Base-by-base conservation (phyloP, 345 rosid species). In the Eucalyptus sp. region DNA sequence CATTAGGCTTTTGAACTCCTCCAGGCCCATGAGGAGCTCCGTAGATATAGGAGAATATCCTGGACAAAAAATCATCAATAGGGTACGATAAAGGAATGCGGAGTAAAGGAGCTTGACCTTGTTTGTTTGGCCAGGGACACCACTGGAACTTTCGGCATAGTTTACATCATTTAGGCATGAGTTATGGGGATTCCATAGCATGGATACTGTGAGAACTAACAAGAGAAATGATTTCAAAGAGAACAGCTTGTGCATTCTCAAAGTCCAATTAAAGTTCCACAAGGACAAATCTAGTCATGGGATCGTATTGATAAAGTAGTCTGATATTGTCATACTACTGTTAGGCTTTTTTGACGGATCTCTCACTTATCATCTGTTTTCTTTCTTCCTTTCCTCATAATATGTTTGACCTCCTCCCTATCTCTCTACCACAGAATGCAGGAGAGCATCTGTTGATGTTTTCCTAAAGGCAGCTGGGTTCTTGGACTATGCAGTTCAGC, bases 381-480 rank as follows among this genome's bases (percentile, higher is more conserved):
- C 83, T 76, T 71, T 76, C 48, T 76, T 76, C 83, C 48, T 76
- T 41, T 76, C 27, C 83, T 37, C 15, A 6, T 37, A 76, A 27
- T 76, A 76, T 37, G 48, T 76, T 37, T 76, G 83, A 37, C 46
- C 83, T 76, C 83, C 83, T 76, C 83, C 83, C 27, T 90, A 87
- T 89, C 90, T 51, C 88, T 86, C 62, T 89, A 88, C 79, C 27
- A 79, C 90, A 98, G 99, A 96, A 89, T 95, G 94, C 93, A 94
- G 97, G 94, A 93, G 97, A 89, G 95, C 97, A 51, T 94, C 99
- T 4, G 88, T 98, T 85, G 99, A 98, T 89, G 94, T 97, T 92
- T 97, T 98, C 95, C 92, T 98, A 93, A 97, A 95, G 94, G 99
- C 99, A 83, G 99, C 99, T 87, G 99, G 99, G 89, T 96, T 95